These are phyloP conservation scores for Euphorbia celastroides DNA, from an alignment of 441 rosid genomes.

Conservation along the genomic window DNA sequence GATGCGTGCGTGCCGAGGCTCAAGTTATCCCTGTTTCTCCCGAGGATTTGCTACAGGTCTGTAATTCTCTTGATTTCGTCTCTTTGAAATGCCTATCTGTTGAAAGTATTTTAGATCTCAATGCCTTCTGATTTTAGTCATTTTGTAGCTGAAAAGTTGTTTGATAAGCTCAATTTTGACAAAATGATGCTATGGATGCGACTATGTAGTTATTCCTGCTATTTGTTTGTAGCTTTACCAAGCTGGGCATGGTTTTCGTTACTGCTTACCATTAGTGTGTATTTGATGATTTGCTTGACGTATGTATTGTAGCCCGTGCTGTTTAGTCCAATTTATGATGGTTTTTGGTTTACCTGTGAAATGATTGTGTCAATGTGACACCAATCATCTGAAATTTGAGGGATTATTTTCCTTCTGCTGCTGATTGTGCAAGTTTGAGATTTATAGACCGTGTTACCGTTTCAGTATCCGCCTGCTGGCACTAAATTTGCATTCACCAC, in stretches of 20 bases:
- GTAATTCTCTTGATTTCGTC: conserved; percentile 4
- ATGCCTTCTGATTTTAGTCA: neutral
- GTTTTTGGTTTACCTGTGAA: neutral
- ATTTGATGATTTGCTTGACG: neutral
- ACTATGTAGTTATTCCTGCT: neutral
- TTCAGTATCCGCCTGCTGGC: conserved; percentile 97
- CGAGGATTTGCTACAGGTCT: too few species aligned
- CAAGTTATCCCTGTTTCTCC: conserved; percentile 74
- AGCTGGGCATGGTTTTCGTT: neutral
- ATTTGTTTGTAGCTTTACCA: neutral
- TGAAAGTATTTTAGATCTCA: neutral
- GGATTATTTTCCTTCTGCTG: neutral
- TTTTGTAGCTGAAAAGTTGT: neutral
- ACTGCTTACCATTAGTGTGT: neutral
- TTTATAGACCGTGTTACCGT: conserved; percentile 48
- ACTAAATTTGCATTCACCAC: conserved; percentile 96
- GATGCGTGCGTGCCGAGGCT: conserved; percentile 50
- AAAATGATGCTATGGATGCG: neutral
- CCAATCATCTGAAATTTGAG: neutral
- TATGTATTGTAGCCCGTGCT: neutral
- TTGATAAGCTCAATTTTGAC: neutral
- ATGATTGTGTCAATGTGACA: neutral
- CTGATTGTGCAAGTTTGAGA: neutral
- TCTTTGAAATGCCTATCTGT: neutral
- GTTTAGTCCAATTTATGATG: neutral